Evolutionary conservation across 495 filamentous ascomycete genomes (phyloP), one percentile per base, ranked within the genome.

Genomic region (Daldinia vernicosa): DNA sequence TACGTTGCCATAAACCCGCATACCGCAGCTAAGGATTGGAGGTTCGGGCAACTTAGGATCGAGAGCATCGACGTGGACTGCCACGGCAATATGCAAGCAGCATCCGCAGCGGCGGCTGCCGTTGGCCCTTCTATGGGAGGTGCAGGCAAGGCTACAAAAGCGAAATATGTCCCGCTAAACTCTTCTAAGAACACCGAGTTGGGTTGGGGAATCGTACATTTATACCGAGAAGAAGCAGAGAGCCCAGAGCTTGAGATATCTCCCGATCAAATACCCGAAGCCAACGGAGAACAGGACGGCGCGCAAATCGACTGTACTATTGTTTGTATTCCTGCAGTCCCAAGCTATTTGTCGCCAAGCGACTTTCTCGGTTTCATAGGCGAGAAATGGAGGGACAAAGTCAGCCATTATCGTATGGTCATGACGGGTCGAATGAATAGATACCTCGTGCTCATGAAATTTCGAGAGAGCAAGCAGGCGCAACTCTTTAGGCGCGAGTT

Each of bases 401-500:
- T 98, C 66, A 97, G 92, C 72, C 96, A 99, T 82, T 97, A 97
- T 75, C 85, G 95, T 43, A 96, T 99, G 91, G 91, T 99, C 54
- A 89, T 92, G 83, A 98, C 95, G 4, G 90, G 90, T 55, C 84
- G 91, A 59, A 88, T 91, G 74, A 98, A 95, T 78, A 88, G 94
- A 75, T 99, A 98, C 81, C 92, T 99, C 89, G 95, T 97, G 52
- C 84, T 99, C 63, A 95, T 99, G 91, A 98, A 97, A 81, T 98
- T 98, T 78, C 83, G 93, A 53, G 89, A 89, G 71, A 85, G 86
- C 47, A 86, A 84, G 74, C 88, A 87, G 67, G 95, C 95, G 9
- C 89, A 82, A 70, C 83, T 88, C 28, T 99, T 95, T 89, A 89
- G 93, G 73, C 89, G 84, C 68, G 90, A 92, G 71, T 97, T 94